phyloP scores from a whole-genome alignment of 345 rosid species.

The Eucalyptus cloeziana region DNA sequence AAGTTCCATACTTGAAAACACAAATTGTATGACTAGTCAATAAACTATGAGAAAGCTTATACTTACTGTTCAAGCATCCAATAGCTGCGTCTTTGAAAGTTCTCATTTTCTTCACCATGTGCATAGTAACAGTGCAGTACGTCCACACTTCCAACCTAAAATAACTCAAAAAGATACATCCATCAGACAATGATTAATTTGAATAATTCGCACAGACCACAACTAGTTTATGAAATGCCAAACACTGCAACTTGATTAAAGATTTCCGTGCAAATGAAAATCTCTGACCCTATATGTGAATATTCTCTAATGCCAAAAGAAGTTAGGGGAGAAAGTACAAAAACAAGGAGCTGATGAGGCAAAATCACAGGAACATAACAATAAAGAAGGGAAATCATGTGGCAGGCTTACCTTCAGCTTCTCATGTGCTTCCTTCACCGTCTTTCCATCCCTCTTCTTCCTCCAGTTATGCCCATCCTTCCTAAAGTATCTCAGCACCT shows the following conservation, averaged over 20 bases:
- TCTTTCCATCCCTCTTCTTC: conserved; percentile 85
- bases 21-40: neutral
- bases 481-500: conserved; percentile 84
- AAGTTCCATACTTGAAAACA: neutral
- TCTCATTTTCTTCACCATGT: conserved; percentile 86
- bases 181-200: neutral
- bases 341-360: neutral
- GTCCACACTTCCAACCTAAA: conserved; percentile 91
- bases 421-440: conserved; percentile 90
- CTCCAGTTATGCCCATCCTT: conserved; percentile 95
- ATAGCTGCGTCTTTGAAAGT: conserved; percentile 91
- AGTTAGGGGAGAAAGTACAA: neutral
- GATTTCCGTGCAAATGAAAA: neutral
- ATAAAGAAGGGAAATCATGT: neutral
- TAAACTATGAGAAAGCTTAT: neutral
- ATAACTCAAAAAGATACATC: conserved; percentile 6
- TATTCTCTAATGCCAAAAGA: neutral
- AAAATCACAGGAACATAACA: neutral
- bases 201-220: neutral
- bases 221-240: neutral
- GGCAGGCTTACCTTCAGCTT: conserved; percentile 49
- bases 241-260: neutral
- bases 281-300: neutral
- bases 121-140: conserved; percentile 95
- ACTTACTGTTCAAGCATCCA: conserved; percentile 96